Base-by-base conservation (phyloP, 2,329 filamentous ascomycete species). In the Beauveria rudraprayagi region DNA sequence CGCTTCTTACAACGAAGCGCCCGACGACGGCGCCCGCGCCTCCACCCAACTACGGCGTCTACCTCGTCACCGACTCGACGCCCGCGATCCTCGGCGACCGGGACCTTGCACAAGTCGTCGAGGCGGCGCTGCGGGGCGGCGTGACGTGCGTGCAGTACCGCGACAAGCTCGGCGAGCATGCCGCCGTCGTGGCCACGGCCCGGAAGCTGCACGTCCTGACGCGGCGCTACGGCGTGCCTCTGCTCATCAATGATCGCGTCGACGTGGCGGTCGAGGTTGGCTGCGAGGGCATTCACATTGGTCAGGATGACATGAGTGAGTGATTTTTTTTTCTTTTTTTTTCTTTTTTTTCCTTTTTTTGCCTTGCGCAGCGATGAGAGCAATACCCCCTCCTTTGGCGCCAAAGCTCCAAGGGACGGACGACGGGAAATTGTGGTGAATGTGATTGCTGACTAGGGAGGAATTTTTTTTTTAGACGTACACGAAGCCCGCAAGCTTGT, bases 11-110 rank as follows among this genome's bases (percentile, higher is more conserved):
- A 46, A 50, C 50, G 9, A 60, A 60, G 30, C 58, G 58, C 8
- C 50, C 58, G 9, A 57, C 58, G 9, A 57, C 46, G 56, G 76
- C 74, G 70, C 61, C 68, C 60, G 67, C 77, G 62, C 64, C 73
- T 70, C 69, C 57, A 22, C 78, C 88, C 52, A 86, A 96, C 75
- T 92, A 95, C 72, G 87, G 88, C 54, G 78, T 97, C 44, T 97
- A 97, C 72, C 82, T 97, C 62, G 92, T 97, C 67, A 97, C 92
- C 5, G 92, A 97, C 80, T 94, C 91, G 56, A 96, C 92, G n/a
- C 83, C 88, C 16, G 85, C 86, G 40, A 91, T 96, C 66, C 85
- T 97, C 48, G 89, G 89, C 60, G 76, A 81, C 64, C 83, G 82
- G 67, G 82, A 91, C 71, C 80, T 97, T 43, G 82, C 84, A 63